phyloP scores from a whole-genome alignment of 2,329 filamentous ascomycete genomes.

The Trichoderma pleuroti region DNA sequence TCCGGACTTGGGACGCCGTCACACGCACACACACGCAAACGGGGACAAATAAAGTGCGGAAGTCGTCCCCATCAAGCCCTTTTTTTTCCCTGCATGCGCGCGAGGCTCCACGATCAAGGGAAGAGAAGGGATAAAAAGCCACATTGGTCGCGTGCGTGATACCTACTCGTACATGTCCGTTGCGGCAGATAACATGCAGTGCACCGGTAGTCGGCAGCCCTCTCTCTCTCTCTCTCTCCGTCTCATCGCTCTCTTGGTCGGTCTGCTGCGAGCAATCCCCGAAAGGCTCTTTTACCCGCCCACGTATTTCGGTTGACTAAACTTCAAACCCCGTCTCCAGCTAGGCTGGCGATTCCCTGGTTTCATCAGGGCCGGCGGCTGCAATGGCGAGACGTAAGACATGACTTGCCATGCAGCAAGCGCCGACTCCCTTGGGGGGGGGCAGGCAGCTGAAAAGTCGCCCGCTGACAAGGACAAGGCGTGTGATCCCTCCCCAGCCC shows the following conservation, averaged over 20 bases:
- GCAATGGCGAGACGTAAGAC: slow-evolving; percentile 7
- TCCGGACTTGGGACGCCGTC: not conserved
- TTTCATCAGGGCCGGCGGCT: not conserved
- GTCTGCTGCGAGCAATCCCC: not conserved
- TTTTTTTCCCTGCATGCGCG: not conserved
- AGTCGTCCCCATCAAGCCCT: not conserved
- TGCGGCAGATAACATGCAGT: not conserved
- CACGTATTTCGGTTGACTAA: not conserved
- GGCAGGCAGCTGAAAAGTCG: not conserved
- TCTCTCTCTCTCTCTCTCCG: not conserved
- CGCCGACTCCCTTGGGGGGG: not conserved
- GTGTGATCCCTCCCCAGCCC: not conserved
- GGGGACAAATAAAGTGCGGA: not conserved
- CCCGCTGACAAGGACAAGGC: not conserved
- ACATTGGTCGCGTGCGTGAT: slow-evolving; percentile 8
- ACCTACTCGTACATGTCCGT: not conserved
- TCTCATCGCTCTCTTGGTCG: not conserved
- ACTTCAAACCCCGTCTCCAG: not conserved
- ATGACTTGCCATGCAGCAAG: not conserved
- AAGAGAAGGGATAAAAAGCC: not conserved
- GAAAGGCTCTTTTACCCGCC: not conserved
- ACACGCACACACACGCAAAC: not conserved
- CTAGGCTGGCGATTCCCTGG: not conserved
- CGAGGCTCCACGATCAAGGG: not conserved
- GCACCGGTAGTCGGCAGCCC: not conserved